Conservation (phyloP, 805 yeast species). For the Ogataea henricii region DNA sequence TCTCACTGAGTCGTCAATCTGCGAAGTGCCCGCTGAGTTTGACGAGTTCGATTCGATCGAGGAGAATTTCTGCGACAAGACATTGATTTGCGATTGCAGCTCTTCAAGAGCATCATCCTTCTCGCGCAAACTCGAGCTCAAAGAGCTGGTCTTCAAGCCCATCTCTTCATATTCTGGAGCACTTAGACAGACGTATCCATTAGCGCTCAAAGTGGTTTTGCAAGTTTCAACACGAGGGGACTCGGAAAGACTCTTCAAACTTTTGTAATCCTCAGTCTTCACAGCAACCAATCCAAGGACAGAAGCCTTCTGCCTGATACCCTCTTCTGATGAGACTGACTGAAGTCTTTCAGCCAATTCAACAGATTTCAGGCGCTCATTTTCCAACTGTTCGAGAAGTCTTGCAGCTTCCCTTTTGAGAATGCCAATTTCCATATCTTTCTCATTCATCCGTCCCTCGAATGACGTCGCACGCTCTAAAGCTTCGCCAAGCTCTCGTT, state of each 20-base stretch:
- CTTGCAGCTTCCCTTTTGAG: neutral
- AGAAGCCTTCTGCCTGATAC: neutral
- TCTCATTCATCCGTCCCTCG: neutral
- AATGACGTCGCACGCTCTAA: neutral
- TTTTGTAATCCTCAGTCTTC: conserved; percentile 6
- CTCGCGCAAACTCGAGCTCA: neutral
- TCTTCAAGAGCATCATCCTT: neutral
- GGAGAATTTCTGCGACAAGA: neutral
- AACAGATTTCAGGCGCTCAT: neutral
- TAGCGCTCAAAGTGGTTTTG: conserved; percentile 7
- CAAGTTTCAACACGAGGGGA: conserved; percentile 24
- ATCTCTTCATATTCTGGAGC: neutral
- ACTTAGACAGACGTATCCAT: conserved; percentile 28
- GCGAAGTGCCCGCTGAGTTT: neutral
- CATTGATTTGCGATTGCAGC: neutral
- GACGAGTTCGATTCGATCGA: neutral
- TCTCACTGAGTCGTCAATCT: neutral
- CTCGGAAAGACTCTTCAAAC: conserved; percentile 9
- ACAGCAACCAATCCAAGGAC: conserved; percentile 8
- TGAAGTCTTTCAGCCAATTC: neutral
- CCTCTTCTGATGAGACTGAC: neutral
- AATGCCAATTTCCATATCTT: neutral
- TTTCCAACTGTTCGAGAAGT: neutral
- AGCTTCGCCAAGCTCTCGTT: neutral
- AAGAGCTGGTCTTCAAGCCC: neutral